These are phyloP conservation scores for Ophiosphaerella korrae DNA, from an alignment of 2,329 filamentous ascomycete species.

Conservation along the genomic window DNA sequence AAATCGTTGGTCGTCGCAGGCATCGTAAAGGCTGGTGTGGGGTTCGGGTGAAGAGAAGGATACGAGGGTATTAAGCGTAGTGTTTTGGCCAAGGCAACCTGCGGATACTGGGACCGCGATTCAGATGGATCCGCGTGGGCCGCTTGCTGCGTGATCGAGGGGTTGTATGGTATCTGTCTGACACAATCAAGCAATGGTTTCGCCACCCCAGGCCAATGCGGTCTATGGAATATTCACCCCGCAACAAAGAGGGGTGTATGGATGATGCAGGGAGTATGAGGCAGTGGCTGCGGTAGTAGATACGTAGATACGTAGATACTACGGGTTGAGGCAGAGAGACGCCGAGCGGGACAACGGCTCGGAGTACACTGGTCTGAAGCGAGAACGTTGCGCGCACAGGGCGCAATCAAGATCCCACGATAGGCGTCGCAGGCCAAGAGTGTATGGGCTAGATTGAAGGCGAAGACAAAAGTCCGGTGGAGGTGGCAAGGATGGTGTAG, in stretches of 20 bases:
- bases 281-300: slow-evolving; percentile 2
- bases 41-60: slow-evolving; percentile 8
- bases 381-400: slow-evolving; percentile 9
- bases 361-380: slow-evolving; percentile 2
- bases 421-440: slow-evolving; percentile 3
- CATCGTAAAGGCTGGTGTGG: slow-evolving; percentile 36
- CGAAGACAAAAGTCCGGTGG: too few species aligned
- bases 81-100: neutral
- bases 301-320: slow-evolving; percentile 8
- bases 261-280: slow-evolving; percentile 18
- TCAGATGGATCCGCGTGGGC: neutral
- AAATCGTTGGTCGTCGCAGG: slow-evolving; percentile 46
- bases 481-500: too few species aligned
- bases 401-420: slow-evolving; percentile 12
- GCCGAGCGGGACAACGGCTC: neutral
- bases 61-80: neutral
- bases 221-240: neutral
- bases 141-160: neutral
- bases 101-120: too few species aligned
- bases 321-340: slow-evolving; percentile 13
- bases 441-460: neutral
- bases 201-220: slow-evolving; percentile 12
- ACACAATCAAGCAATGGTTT: slow-evolving; percentile 7
- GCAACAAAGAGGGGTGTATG: slow-evolving; percentile 1
- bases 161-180: slow-evolving; percentile 9